A percentile compares a stretch with the other conserved stretches of the same genome.
phyloP scores from a whole-genome alignment of 768 basidiomycete genomes.

The Trametes sanguinea region DNA sequence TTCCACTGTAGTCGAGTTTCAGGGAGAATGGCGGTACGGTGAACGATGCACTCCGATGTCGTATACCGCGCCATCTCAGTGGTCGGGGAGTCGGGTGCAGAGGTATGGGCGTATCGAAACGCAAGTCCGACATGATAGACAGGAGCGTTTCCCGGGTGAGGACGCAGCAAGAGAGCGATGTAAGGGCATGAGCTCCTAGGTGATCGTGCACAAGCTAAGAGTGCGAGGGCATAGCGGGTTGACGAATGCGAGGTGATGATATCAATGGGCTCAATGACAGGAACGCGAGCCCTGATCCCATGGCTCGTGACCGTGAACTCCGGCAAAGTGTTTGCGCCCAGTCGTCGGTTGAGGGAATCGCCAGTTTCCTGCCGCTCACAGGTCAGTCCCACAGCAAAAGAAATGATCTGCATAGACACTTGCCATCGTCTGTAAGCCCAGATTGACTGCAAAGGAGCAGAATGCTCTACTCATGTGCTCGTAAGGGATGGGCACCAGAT shows the following conservation, averaged over 20 bases:
- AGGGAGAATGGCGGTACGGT: neutral
- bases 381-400: neutral
- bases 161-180: neutral
- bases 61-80: neutral
- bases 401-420: neutral
- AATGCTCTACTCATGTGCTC: constrained; percentile 8
- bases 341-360: neutral
- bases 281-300: constrained; percentile 1
- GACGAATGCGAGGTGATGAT: neutral
- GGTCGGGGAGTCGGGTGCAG: neutral
- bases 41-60: neutral
- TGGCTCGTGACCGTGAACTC: constrained; percentile 3
- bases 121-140: constrained; percentile 4
- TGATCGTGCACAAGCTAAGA: constrained; percentile 1
- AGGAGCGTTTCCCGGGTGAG: neutral
- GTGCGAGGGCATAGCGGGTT: neutral
- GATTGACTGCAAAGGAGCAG: neutral
- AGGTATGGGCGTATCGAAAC: neutral
- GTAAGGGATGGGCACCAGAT: constrained; percentile 1
- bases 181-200: neutral
- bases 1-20: neutral
- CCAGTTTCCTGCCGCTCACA: neutral
- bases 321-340: neutral
- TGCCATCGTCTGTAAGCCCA: neutral
- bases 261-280: neutral